Base-by-base conservation (phyloP, 306 rosid species). In the Vigna angularis region DNA sequence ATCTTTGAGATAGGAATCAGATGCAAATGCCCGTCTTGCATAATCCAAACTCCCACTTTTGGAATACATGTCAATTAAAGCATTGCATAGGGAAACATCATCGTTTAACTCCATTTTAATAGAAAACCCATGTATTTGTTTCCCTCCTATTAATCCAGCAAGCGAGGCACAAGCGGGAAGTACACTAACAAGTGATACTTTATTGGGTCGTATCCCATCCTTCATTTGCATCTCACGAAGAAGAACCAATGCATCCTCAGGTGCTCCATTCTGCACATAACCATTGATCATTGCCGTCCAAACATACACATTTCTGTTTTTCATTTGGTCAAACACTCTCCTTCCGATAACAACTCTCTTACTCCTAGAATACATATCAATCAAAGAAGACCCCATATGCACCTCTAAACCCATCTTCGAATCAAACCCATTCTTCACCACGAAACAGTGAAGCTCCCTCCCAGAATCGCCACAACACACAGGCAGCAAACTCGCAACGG, bases 261-360 rank as follows among this genome's bases (percentile, higher is more conserved):
- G 79, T 32, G 73, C 88, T 65, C 91, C 89, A 70, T 76, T 89
- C 65, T 90, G 83, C 48, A 82, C 90, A 64, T 83, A 89, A 65
- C 93, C 88, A 59, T 90, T 90, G 28, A 90, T 82, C 87, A 94
- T 89, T 1, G 96, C 91, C 7, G 93, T 91, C 97, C 96, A 94
- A 28, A 83, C 89, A 68, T 81, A 86, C 1, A 94, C 77, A 48
- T 91, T 94, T 83, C 83, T 87, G 72, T 81, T 72, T 79, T 57
- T 87, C 89, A 90, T 90, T 48, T 65, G 90, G 48, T 88, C 89
- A 77, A 94, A 94, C 6, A 91, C 91, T 70, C 83, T 62, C 58
- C 93, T 86, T 24, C 91, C 81, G 3, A 57, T 73, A 76, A 48
- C 77, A 79, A 86, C 48, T 58, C 82, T 88, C 16, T 71, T 45